Evolutionary conservation across 164 flowering plant species (phyloP), one percentile per base, ranked within the genome.

Genomic region (Stephania yunnanensis): DNA sequence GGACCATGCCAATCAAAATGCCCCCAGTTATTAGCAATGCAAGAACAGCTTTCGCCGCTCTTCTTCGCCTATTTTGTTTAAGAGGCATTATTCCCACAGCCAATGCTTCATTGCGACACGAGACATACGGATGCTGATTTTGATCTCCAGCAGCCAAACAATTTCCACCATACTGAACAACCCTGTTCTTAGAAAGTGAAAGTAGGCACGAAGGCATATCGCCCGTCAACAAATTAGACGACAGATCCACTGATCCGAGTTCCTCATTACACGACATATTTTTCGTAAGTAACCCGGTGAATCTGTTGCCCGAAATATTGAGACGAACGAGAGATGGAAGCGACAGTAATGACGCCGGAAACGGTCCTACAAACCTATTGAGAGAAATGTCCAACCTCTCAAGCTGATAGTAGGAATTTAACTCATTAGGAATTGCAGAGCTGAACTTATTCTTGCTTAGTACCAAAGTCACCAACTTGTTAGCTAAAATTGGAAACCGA

Each of bases 161-260:
- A 77, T 96, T 96, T 52, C 86, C 72, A 55, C 81, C 83, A 82
- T 88, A 94, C 29, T 64, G 75, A 29, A 86, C 89, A 70, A 75
- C 80, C 78, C 79, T 84, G 68, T 80, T 69, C 75, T 71, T 82
- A 20, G 89, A 79, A 81, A 81, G 72, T 22, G 88, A 76, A 19
- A 46, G 20, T 7, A 96, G 85, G 78, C 98, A 91, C 9, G 52
- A 75, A 1, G 98, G 99, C 81, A 96, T 74, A 70, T 72, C 81
- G 67, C 99, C 99, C 10, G 89, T 88, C 84, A 96, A 81, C 68
- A 91, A 88, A 89, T 96, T 96, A 0, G 89, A 83, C 12, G 99
- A 89, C 68, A 96, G 78, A 73, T 96, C 91, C 76, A 91, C 97
- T 74, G 79, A 84, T 52, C 70, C 76, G 52, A 96, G 92, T 31